Evolutionary conservation across 352 stramenopile genomes (phyloP).

Genomic region (Elongisporangium senticosum): DNA sequence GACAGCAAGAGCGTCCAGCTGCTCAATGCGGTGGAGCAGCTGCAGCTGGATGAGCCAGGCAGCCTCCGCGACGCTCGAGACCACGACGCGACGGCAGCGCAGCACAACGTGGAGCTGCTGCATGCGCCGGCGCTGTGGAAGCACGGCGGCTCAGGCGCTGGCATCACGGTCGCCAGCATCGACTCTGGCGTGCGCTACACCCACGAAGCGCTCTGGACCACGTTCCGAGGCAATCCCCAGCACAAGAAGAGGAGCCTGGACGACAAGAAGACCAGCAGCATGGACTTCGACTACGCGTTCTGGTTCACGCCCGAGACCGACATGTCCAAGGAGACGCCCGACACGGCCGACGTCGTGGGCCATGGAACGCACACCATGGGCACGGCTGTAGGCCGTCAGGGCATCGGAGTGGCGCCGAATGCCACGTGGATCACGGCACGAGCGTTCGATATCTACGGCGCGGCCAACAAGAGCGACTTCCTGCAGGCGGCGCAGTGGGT

Average conservation of each 20-base stretch:
- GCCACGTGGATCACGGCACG: slow-evolving; percentile 67
- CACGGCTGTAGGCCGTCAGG: slow-evolving; percentile 39
- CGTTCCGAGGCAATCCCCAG: slow-evolving; percentile 33
- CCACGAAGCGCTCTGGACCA: slow-evolving; percentile 38
- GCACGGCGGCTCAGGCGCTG: slow-evolving; percentile 21
- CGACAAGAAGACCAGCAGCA: slow-evolving; percentile 13
- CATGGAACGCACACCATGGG: slow-evolving; percentile 71
- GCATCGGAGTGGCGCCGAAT: slow-evolving; percentile 50
- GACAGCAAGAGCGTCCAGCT: slow-evolving; percentile 23
- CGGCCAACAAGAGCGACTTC: slow-evolving; percentile 66
- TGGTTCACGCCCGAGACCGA: slow-evolving; percentile 54
- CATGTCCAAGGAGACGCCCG: slow-evolving; percentile 44
- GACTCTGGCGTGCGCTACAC: slow-evolving; percentile 71
- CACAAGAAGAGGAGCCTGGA: slow-evolving; percentile 6
- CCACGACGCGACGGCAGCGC: slow-evolving; percentile 1
- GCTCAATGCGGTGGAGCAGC: slow-evolving; percentile 4
- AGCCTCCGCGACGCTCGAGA: too few relatives aligned
- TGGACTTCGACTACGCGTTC: slow-evolving; percentile 66
- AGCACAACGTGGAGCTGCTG: slow-evolving; percentile 44
- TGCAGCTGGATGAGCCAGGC: background rate
- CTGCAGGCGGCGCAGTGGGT: slow-evolving; percentile 62
- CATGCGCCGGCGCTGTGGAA: slow-evolving; percentile 49
- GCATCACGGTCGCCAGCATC: slow-evolving; percentile 60
- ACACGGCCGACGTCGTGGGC: slow-evolving; percentile 61
- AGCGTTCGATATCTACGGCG: slow-evolving; percentile 55